phyloP scores from a whole-genome alignment of 169 alveolate genomes.

The Cryptosporidium felis region DNA sequence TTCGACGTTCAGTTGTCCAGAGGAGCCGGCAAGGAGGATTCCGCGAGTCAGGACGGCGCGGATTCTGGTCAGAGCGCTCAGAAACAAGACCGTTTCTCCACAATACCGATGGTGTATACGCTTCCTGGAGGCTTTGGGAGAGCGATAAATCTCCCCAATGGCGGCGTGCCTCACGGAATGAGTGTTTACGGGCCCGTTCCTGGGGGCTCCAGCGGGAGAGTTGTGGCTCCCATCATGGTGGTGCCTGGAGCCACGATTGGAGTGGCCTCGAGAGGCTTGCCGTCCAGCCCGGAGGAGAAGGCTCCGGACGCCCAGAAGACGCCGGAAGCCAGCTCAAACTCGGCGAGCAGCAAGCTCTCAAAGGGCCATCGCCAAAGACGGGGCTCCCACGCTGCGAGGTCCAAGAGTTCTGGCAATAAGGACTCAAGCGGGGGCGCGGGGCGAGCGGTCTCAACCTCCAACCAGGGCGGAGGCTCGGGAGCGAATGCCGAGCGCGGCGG shows the following conservation, averaged over 20 bases:
- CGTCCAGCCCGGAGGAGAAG: neutral
- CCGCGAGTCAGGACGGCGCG: too few species aligned
- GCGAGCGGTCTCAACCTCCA: neutral
- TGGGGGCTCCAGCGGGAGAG: constrained; percentile 3
- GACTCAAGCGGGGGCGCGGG: neutral
- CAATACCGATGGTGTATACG: neutral
- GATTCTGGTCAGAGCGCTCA: too few species aligned
- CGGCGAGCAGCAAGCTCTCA: neutral
- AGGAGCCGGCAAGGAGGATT: too few species aligned
- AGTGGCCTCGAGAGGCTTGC: neutral
- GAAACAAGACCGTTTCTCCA: neutral
- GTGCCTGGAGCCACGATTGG: neutral
- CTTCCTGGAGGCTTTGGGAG: neutral
- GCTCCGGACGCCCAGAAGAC: neutral
- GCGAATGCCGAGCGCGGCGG: neutral
- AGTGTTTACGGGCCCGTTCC: neutral
- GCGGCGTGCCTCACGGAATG: neutral
- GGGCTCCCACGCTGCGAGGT: neutral
- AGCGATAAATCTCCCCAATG: neutral
- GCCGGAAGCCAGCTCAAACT: neutral
- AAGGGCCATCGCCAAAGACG: neutral
- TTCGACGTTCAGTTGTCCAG: too few species aligned
- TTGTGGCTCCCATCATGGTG: neutral
- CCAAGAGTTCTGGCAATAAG: neutral
- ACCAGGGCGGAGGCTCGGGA: neutral